Evolutionary conservation across 495 filamentous ascomycete genomes (phyloP).

Genomic region (Tuber microsphaerosporum): DNA sequence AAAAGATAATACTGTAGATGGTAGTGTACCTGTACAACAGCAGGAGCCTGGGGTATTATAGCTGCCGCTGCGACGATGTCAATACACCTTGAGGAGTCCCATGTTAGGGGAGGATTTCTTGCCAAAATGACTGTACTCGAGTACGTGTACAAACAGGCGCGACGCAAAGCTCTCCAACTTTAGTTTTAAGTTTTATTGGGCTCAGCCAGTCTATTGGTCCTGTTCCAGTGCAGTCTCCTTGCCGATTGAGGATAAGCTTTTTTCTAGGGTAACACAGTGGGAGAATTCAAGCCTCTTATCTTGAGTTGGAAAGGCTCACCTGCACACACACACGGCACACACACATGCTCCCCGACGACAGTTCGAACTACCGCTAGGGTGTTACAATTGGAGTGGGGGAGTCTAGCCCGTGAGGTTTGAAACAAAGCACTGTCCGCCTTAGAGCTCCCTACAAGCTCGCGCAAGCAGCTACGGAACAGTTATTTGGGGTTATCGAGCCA

Average conservation of each 20-base stretch:
- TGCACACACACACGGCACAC: background rate
- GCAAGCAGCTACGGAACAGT: no score
- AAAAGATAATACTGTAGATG: background rate
- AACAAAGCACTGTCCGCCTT: no score
- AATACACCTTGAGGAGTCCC: background rate
- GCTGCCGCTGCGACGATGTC: background rate
- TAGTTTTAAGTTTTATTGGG: background rate
- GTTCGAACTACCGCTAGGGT: no score
- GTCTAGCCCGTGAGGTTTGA: no score
- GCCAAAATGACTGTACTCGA: no score
- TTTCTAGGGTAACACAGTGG: background rate
- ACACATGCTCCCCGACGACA: no score
- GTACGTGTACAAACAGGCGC: no score
- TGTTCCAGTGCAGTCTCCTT: background rate
- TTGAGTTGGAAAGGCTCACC: background rate
- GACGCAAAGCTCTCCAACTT: no score
- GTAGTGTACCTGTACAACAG: no score
- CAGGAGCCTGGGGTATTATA: background rate
- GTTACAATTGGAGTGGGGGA: background rate
- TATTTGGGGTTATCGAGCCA: no score
- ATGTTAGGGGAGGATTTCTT: background rate
- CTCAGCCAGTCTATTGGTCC: background rate
- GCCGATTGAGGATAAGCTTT: background rate
- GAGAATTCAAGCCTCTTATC: background rate
- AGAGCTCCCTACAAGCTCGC: no score